A percentile compares a stretch with the other conserved stretches of the same genome.
Conservation (phyloP, 23 red algal species). For the Gracilariopsis chorda region DNA sequence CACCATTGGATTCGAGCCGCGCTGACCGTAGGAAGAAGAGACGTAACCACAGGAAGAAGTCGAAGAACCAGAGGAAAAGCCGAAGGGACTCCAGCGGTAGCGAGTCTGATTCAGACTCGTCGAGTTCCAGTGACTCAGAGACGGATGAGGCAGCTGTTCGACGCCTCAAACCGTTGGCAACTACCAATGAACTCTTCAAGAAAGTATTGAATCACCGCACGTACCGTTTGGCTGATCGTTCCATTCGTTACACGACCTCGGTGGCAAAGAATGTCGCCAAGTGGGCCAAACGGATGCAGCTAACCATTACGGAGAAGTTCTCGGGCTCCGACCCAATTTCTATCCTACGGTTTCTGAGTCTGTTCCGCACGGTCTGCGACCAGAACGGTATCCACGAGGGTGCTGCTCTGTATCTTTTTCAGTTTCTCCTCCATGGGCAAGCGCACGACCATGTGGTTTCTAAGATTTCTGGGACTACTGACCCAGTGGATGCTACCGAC, state of each 20-base stretch:
- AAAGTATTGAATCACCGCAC: neutral
- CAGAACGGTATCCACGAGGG: neutral
- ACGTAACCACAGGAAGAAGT: neutral
- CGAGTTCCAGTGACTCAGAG: neutral
- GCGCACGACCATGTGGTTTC: too few species aligned
- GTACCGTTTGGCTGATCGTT: neutral
- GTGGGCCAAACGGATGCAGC: neutral
- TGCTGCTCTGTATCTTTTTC: too few species aligned
- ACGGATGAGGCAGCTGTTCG: neutral
- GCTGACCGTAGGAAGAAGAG: neutral
- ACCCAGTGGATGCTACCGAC: too few species aligned
- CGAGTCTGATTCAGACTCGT: neutral
- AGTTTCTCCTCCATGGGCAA: too few species aligned
- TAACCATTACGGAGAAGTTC: neutral
- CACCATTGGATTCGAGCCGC: neutral
- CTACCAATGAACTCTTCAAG: conserved; percentile 18
- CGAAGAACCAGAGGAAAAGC: conserved; percentile 4
- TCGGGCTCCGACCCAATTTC: neutral
- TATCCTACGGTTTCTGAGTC: neutral
- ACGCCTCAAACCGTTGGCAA: neutral
- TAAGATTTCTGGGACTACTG: too few species aligned
- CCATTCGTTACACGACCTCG: neutral
- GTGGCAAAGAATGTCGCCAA: neutral
- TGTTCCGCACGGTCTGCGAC: neutral
- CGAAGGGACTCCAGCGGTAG: neutral